Evolutionary conservation across 345 rosid species (phyloP), one percentile per base, ranked within the genome.

Genomic region (Ceriops decandra): DNA sequence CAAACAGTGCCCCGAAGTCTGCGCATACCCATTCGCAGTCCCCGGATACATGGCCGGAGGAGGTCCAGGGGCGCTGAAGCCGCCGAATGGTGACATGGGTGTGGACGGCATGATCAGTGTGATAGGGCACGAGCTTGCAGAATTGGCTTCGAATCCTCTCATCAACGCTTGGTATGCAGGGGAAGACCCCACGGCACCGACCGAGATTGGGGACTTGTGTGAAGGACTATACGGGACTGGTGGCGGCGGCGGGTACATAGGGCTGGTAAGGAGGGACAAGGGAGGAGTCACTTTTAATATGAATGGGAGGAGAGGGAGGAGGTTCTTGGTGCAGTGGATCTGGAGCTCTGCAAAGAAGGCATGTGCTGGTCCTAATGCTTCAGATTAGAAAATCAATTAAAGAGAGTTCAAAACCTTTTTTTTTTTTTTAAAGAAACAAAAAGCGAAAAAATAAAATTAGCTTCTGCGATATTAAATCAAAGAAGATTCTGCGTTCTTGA

Each of bases 81-180:
- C 99, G 19, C 99, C 96, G 4, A 95, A 95, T 52, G 85, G 91
- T 5, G 97, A 91, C 28, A 78, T 88, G 11, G 97, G 97, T 0
- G 83, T 88, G 3, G 99, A 95, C 57, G 99, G 96, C 52, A 95
- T 95, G 99, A 84, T 95, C 24, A 95, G 97, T 73, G 99, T 95
- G 64, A 95, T 95, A 28, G 99, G 85, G 4, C 99, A 91, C 68
- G 99, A 95, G 82, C 70, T 95, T 6, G 99, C 97, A 0, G 99
- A 95, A 75, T 79, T 95, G 28, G 62, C 95, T 1, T 83, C 97
- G 15, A 95, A 95, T 61, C 99, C 99, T 1, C 57, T 95, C 64
- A 85, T 91, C 57, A 95, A 95, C 54, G 99, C 98, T 0, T 95
- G 99, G 99, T 95, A 95, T 67, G 99, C 99, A 16, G 99, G 99